Conservation (phyloP, 1,284 basidiomycete species). For the Cryptococcus deneoformans region DNA sequence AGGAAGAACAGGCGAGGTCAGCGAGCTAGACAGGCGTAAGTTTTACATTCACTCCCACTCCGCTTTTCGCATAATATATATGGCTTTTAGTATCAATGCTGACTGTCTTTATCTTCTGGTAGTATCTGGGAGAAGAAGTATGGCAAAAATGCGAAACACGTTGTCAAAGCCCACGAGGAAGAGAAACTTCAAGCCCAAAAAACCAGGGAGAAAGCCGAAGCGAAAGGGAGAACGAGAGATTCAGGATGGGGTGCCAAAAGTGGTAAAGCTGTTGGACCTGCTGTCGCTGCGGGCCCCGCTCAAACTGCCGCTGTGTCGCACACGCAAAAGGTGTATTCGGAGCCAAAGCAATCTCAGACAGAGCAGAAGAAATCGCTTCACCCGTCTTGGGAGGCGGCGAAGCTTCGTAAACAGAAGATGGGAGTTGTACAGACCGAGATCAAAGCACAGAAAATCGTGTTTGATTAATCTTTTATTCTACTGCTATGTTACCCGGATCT, state of each 20-base stretch:
- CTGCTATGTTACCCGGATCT: background rate
- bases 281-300: slow-evolving; percentile 1
- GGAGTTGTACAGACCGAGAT: slow-evolving; percentile 33
- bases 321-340: slow-evolving; percentile 1
- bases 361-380: slow-evolving; percentile 59
- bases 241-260: slow-evolving; percentile 14
- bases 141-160: slow-evolving; percentile 84
- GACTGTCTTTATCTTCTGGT: background rate
- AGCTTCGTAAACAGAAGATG: slow-evolving; percentile 63
- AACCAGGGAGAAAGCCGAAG: slow-evolving; percentile 6
- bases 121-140: slow-evolving; percentile 99
- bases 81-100: background rate
- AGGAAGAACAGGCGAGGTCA: slow-evolving; percentile 91
- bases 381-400: slow-evolving; percentile 92
- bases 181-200: slow-evolving; percentile 17
- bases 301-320: background rate
- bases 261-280: slow-evolving; percentile 8
- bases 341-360: slow-evolving; percentile 4
- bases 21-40: slow-evolving; percentile 84
- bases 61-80: background rate
- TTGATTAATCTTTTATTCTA: slow-evolving; percentile 41
- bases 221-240: slow-evolving; percentile 17
- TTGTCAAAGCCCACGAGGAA: slow-evolving; percentile 60
- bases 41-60: slow-evolving; percentile 27
- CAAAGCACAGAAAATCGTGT: slow-evolving; percentile 55